Percentiles rank a stretch among this genome's conserved stretches.
Evolutionary conservation across 148 eudicot species (phyloP).

Genomic region (Silene latifolia): DNA sequence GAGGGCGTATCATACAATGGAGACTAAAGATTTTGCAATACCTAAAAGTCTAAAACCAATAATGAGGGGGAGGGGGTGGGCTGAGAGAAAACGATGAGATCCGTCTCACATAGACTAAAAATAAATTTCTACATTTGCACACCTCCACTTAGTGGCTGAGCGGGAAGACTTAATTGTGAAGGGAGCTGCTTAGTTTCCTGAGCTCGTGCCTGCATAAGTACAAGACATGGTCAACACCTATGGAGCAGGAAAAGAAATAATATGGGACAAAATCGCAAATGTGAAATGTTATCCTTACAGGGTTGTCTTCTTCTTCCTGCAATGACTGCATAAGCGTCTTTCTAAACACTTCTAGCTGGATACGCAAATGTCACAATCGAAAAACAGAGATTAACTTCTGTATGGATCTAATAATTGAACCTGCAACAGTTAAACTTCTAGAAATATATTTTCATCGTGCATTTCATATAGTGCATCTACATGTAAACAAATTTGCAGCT

Average conservation of each 20-base stretch:
- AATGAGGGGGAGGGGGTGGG: background rate
- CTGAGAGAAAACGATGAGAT: background rate
- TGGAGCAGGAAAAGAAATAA: constrained; percentile 2
- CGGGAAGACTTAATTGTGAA: constrained; percentile 34
- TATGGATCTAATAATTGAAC: background rate
- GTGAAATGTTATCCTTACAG: constrained; percentile 38
- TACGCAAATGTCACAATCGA: constrained; percentile 9
- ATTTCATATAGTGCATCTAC: background rate
- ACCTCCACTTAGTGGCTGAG: constrained; percentile 41
- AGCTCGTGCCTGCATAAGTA: constrained; percentile 36
- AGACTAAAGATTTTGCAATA: background rate
- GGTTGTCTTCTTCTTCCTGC: constrained; percentile 70
- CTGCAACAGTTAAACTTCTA: too few species aligned
- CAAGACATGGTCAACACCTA: background rate
- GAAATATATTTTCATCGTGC: too few species aligned
- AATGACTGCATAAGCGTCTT: constrained; percentile 90
- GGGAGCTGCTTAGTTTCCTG: constrained; percentile 27
- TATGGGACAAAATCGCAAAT: background rate
- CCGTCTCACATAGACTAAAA: background rate
- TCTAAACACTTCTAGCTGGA: constrained; percentile 83
- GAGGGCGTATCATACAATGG: too few species aligned
- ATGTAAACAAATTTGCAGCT: background rate
- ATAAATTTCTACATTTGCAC: background rate
- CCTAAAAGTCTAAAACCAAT: background rate
- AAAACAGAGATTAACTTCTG: background rate